These are phyloP conservation scores for Avena sativa DNA, from an alignment of 176 grass and related monocot species.

Conservation along the genomic window DNA sequence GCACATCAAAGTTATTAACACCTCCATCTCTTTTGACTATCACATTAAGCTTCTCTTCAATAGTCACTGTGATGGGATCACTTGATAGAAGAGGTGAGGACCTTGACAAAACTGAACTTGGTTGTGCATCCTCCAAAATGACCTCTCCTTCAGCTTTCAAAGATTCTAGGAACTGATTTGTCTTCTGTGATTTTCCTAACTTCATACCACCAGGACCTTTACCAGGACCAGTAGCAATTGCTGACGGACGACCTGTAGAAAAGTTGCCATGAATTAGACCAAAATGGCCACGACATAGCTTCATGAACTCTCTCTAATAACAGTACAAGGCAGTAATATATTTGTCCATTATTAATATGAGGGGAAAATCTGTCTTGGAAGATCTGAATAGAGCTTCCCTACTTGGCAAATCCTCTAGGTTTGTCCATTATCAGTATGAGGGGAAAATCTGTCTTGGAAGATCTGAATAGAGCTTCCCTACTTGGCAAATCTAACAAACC, in stretches of 20 bases:
- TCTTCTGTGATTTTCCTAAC: slow-evolving; percentile 76
- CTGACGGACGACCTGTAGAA: slow-evolving; percentile 57
- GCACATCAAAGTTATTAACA: slow-evolving; percentile 79
- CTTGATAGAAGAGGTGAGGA: slow-evolving; percentile 51
- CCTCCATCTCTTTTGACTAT: slow-evolving; percentile 78
- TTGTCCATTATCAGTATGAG: not conserved
- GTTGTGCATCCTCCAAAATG: slow-evolving; percentile 82
- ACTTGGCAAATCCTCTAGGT: not conserved
- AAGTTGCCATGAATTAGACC: slow-evolving; percentile 25
- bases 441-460: not conserved
- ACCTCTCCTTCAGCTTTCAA: slow-evolving; percentile 92
- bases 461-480: slow-evolving; percentile 24
- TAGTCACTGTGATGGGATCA: slow-evolving; percentile 80
- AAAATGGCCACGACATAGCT: not conserved
- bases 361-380: not conserved
- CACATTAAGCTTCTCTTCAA: slow-evolving; percentile 84
- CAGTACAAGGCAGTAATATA: not conserved
- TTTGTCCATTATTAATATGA: not conserved
- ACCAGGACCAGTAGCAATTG: slow-evolving; percentile 62
- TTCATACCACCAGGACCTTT: slow-evolving; percentile 95
- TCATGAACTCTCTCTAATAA: slow-evolving; percentile 3
- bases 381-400: slow-evolving; percentile 22
- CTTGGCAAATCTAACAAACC: slow-evolving; percentile 28
- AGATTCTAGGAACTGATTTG: slow-evolving; percentile 88
- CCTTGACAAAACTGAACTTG: slow-evolving; percentile 51